These are phyloP conservation scores for Phytophthora aleatoria DNA, from an alignment of 352 stramenopile genomes.

Conservation along the genomic window DNA sequence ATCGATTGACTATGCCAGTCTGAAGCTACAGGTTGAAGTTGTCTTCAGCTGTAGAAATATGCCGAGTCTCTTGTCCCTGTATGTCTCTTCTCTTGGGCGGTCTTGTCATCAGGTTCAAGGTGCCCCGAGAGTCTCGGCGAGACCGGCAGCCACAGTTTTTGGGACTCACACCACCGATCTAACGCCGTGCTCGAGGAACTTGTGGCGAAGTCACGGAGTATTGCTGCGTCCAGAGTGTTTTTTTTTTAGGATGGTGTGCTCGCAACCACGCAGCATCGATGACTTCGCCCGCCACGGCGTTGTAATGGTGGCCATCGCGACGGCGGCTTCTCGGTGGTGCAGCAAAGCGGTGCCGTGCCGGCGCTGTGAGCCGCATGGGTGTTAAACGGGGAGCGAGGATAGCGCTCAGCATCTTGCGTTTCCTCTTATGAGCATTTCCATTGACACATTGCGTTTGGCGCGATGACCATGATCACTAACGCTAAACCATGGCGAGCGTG, in stretches of 20 bases:
- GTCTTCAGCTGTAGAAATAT: conserved; percentile 3
- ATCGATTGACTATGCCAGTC: conserved; percentile 1
- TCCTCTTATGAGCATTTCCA: conserved; percentile 21
- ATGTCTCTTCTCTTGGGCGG: conserved; percentile 9
- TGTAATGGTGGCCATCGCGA: background rate
- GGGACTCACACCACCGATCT: background rate
- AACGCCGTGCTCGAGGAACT: background rate
- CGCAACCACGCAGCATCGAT: conserved; percentile 11
- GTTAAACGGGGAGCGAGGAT: conserved; percentile 9
- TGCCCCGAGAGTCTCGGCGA: background rate
- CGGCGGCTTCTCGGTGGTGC: conserved; percentile 6
- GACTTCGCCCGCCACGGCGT: background rate
- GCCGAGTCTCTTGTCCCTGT: conserved; percentile 8
- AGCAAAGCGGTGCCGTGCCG: conserved; percentile 1
- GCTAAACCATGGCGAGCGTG: background rate
- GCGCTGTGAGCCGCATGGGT: background rate
- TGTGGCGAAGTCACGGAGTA: background rate
- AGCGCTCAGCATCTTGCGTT: conserved; percentile 20
- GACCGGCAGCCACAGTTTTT: too few relatives aligned
- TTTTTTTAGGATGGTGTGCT: conserved; percentile 5
- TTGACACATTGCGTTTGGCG: conserved; percentile 15
- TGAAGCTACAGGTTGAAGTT: conserved; percentile 10
- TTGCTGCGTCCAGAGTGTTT: background rate
- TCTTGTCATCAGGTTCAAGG: conserved; percentile 9
- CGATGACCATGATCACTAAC: conserved; percentile 14